These are phyloP conservation scores for Aspergillus carbonarius DNA, from an alignment of 2,329 filamentous ascomycete genomes.

Conservation along the genomic window DNA sequence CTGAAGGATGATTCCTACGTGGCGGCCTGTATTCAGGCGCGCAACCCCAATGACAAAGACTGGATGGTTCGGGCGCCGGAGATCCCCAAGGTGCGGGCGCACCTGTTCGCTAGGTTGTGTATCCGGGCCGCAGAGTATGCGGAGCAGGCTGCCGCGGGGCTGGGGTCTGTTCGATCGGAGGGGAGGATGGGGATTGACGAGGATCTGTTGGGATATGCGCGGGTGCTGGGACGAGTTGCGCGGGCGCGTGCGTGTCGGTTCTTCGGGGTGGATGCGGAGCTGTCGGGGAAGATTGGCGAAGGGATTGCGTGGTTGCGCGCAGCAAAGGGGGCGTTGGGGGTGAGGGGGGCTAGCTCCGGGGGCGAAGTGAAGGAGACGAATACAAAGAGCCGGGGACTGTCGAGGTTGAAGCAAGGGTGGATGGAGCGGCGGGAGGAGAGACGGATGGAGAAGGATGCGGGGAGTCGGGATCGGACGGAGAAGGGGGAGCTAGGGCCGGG, in stretches of 20 bases:
- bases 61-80: slow-evolving; percentile 96
- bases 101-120: slow-evolving; percentile 84
- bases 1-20: slow-evolving; percentile 95
- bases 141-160: slow-evolving; percentile 62
- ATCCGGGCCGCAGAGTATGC: slow-evolving; percentile 87
- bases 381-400: slow-evolving; percentile 34
- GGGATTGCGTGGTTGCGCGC: slow-evolving; percentile 85
- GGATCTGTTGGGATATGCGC: slow-evolving; percentile 69
- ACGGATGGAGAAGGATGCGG: slow-evolving; percentile 66
- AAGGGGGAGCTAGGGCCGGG: slow-evolving; percentile 50
- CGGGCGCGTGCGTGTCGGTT: slow-evolving; percentile 86
- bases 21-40: slow-evolving; percentile 72
- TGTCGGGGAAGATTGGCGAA: slow-evolving; percentile 75
- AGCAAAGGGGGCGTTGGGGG: slow-evolving; percentile 71
- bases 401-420: slow-evolving; percentile 69
- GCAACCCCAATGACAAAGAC: slow-evolving; percentile 80
- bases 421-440: slow-evolving; percentile 76
- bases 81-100: slow-evolving; percentile 82
- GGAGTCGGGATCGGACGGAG: slow-evolving; percentile 37
- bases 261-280: slow-evolving; percentile 84
- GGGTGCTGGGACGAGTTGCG: slow-evolving; percentile 71
- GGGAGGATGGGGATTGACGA: slow-evolving; percentile 53
- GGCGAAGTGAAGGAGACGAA: slow-evolving; percentile 46
- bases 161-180: slow-evolving; percentile 39
- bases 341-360: slow-evolving; percentile 48